Conservation (phyloP, 192 early-diverging fungal species). For the Coemansia sp. region DNA sequence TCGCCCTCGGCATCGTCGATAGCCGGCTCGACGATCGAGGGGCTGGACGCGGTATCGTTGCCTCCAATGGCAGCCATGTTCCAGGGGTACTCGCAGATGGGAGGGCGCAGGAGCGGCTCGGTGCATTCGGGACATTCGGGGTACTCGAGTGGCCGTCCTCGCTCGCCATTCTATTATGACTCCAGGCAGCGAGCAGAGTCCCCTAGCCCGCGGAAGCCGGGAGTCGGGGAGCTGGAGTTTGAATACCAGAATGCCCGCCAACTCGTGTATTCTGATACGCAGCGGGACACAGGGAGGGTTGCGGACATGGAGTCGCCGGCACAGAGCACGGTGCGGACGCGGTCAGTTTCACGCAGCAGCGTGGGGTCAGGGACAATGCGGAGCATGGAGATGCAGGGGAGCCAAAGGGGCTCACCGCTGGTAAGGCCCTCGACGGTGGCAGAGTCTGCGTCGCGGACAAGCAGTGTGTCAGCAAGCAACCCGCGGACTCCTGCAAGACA, state of each 20-base stretch:
- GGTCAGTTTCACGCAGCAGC: constrained; percentile 44
- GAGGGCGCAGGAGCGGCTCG: constrained; percentile 15
- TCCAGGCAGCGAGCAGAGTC: constrained; percentile 7
- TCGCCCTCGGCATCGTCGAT: constrained; percentile 40
- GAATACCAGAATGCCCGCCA: constrained; percentile 4
- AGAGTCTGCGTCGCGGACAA: background rate
- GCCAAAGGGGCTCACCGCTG: constrained; percentile 2
- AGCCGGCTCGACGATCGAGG: constrained; percentile 49
- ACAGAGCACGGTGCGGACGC: constrained; percentile 25
- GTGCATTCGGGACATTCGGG: constrained; percentile 9
- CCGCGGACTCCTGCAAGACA: background rate
- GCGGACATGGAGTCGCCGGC: constrained; percentile 10
- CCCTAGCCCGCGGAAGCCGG: constrained; percentile 5
- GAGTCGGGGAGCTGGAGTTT: background rate
- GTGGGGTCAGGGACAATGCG: constrained; percentile 30
- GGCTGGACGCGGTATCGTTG: constrained; percentile 38
- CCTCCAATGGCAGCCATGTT: constrained; percentile 32
- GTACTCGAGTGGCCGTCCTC: constrained; percentile 7
- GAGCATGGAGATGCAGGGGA: constrained; percentile 5
- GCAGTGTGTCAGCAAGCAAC: background rate
- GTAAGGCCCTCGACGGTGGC: background rate
- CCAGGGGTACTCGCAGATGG: constrained; percentile 2
- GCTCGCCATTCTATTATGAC: constrained; percentile 3
- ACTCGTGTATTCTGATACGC: background rate
- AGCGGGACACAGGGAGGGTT: background rate